Conservation (phyloP, 1,284 basidiomycete genomes). For the Austroboletus novae-zelandiae region DNA sequence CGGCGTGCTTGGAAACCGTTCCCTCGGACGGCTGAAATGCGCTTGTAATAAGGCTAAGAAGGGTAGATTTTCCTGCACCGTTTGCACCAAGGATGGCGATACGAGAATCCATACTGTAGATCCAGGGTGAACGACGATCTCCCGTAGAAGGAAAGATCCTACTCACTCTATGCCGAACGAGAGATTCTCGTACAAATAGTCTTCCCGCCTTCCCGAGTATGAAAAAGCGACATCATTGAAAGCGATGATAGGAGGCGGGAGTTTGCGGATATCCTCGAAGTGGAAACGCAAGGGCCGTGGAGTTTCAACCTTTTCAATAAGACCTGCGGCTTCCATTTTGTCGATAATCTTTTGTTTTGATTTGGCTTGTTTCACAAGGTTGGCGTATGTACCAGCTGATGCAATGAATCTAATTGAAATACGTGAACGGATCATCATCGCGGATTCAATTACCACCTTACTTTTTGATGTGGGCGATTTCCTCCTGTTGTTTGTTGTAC, state of each 20-base stretch:
- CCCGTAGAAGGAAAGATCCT: slow-evolving; percentile 32
- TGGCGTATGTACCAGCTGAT: slow-evolving; percentile 98
- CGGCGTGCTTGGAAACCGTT: slow-evolving; percentile 84
- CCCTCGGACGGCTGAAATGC: slow-evolving; percentile 81
- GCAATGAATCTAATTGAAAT: slow-evolving; percentile 78
- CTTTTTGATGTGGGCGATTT: slow-evolving; percentile 98
- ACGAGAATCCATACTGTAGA: slow-evolving; percentile 85
- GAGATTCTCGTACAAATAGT: slow-evolving; percentile 86
- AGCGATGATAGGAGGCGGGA: slow-evolving; percentile 96
- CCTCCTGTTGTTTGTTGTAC: slow-evolving; percentile 97
- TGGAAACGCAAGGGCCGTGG: slow-evolving; percentile 83
- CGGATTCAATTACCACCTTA: slow-evolving; percentile 33
- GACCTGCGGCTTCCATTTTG: slow-evolving; percentile 99
- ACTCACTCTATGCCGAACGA: slow-evolving; percentile 93
- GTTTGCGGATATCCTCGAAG: slow-evolving; percentile 92
- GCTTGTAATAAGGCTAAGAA: slow-evolving; percentile 93
- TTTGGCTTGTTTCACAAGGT: slow-evolving; percentile 98
- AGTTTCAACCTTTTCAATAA: slow-evolving; percentile 86
- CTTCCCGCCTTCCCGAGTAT: slow-evolving; percentile 86
- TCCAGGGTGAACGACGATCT: slow-evolving; percentile 1
- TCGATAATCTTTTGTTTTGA: slow-evolving; percentile 99
- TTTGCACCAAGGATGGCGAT: slow-evolving; percentile 98
- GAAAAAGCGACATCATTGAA: slow-evolving; percentile 95
- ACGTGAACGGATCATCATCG: slow-evolving; percentile 11
- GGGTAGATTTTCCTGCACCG: slow-evolving; percentile 96